Base-by-base conservation (phyloP, 441 rosid species). In the Rhodomyrtus psidioides region DNA sequence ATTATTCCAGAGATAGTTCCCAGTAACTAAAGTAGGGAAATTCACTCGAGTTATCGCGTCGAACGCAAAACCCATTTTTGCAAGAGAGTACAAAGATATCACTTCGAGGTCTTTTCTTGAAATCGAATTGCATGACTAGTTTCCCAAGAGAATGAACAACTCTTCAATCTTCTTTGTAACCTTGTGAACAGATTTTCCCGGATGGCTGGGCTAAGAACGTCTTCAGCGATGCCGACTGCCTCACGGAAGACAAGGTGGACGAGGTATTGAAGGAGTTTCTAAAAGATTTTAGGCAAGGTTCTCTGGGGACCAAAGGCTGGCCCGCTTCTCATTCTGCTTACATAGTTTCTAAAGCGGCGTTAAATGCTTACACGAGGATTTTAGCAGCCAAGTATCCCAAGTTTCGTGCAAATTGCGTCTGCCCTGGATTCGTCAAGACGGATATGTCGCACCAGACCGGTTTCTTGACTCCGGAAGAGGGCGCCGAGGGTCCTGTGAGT, bases 221-320 rank as follows among this genome's bases (percentile, higher is more conserved):
- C 55, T 60, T 92, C 2, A 83, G 55, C 4, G 86, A 90, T 85
- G 89, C 51, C 5, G 87, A 87, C 3, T 86, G 83, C 39, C 90
- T 93, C 39, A 88, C 91, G 10, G 91, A 89, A 84, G 90, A 88
- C 51, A 90, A 84, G 84, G 55, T 91, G 14, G 92, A 90, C n/a
- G 89, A 85, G n/a, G n/a, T n/a, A n/a, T n/a, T 89, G 65, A 82
- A 44, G 19, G 70, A 84, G 44, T 91, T 85, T 87, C 84, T 91
- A 12, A 82, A 87, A 46, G 93, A 92, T 87, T 86, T 59, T 24
- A 88, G 86, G 58, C 91, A 91, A 19, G 88, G 90, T 49, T 83
- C 86, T 13, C 34, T n/a, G n/a, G n/a, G n/a, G n/a, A n/a, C n/a
- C n/a, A n/a, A n/a, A n/a, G n/a, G n/a, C n/a, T n/a, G n/a, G n/a